A percentile compares a stretch with the other conserved stretches of the same genome.
Conservation (phyloP, 2,329 filamentous ascomycete species). For the Shiraia sp. region DNA sequence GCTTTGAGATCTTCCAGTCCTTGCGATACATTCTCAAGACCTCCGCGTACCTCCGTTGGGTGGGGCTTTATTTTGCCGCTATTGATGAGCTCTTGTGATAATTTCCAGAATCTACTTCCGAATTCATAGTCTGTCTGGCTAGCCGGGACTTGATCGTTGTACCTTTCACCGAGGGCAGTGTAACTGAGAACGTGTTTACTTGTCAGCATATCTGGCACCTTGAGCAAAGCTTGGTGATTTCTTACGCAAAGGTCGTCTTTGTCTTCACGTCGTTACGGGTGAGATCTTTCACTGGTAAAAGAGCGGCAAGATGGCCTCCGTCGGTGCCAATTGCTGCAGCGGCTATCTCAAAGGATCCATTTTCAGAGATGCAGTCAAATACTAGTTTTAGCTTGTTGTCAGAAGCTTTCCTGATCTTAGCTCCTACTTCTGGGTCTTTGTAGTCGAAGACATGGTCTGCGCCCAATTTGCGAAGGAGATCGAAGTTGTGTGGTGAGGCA, state of each 20-base stretch:
- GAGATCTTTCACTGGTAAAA: slow-evolving; percentile 35
- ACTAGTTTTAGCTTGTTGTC: slow-evolving; percentile 50
- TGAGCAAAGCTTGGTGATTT: too few relatives aligned
- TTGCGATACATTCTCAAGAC: slow-evolving; percentile 34
- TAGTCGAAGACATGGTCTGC: slow-evolving; percentile 58
- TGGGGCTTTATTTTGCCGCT: slow-evolving; percentile 40
- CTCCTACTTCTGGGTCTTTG: slow-evolving; percentile 48
- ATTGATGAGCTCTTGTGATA: slow-evolving; percentile 26
- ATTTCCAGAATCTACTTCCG: slow-evolving; percentile 29
- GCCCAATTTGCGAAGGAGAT: slow-evolving; percentile 52
- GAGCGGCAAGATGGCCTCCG: slow-evolving; percentile 21
- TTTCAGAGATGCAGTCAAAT: slow-evolving; percentile 53
- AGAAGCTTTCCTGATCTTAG: slow-evolving; percentile 53
- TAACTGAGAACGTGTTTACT: slow-evolving; percentile 12
- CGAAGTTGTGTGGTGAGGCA: slow-evolving; percentile 54
- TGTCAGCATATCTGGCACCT: too few relatives aligned
- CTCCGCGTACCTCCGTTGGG: slow-evolving; percentile 31
- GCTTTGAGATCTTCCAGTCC: slow-evolving; percentile 39
- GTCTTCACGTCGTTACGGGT: slow-evolving; percentile 51
- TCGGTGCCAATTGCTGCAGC: slow-evolving; percentile 27
- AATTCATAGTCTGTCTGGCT: slow-evolving; percentile 34
- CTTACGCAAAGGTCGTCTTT: slow-evolving; percentile 45
- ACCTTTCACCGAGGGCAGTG: slow-evolving; percentile 48
- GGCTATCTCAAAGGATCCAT: slow-evolving; percentile 18
- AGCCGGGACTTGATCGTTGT: slow-evolving; percentile 34